Percentiles rank a stretch among this genome's conserved stretches.
Conservation (phyloP, 164 flowering plant genomes). For the Berberis vulgaris region DNA sequence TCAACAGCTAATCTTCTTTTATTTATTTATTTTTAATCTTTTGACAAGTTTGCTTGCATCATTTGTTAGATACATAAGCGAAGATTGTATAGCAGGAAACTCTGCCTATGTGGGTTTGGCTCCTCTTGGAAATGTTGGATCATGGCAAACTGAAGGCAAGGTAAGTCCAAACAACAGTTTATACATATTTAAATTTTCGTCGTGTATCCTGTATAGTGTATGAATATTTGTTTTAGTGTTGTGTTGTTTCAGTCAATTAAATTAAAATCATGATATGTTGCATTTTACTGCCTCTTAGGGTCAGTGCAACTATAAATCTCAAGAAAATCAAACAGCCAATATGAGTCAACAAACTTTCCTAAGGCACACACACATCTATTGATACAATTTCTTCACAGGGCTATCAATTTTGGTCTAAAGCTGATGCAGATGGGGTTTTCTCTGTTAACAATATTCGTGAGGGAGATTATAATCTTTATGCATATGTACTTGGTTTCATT, state of each 20-base stretch:
- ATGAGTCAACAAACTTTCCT: too few relatives aligned
- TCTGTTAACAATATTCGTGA: constrained; percentile 34
- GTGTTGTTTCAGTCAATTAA: too few relatives aligned
- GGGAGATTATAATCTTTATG: constrained; percentile 68
- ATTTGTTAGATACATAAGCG: constrained; percentile 29
- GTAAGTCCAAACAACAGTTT: constrained; percentile 12
- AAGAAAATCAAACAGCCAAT: too few relatives aligned
- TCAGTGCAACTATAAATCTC: too few relatives aligned
- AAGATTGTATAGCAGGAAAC: constrained; percentile 29
- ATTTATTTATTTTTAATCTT: neutral
- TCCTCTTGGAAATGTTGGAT: constrained; percentile 63
- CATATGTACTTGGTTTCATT: constrained; percentile 67
- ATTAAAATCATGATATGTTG: too few relatives aligned
- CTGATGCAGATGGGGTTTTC: constrained; percentile 52
- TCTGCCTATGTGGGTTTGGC: constrained; percentile 81
- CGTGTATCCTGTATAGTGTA: too few relatives aligned
- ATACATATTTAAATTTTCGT: too few relatives aligned
- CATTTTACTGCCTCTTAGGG: too few relatives aligned
- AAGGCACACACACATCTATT: too few relatives aligned
- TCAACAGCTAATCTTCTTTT: neutral
- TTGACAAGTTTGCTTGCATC: neutral
- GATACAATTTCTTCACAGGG: constrained; percentile 27
- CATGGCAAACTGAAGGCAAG: constrained; percentile 93
- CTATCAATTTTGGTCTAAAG: constrained; percentile 75
- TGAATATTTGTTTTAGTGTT: too few relatives aligned